Conservation (phyloP, 495 filamentous ascomycete genomes). For the Emericellopsis terricola region DNA sequence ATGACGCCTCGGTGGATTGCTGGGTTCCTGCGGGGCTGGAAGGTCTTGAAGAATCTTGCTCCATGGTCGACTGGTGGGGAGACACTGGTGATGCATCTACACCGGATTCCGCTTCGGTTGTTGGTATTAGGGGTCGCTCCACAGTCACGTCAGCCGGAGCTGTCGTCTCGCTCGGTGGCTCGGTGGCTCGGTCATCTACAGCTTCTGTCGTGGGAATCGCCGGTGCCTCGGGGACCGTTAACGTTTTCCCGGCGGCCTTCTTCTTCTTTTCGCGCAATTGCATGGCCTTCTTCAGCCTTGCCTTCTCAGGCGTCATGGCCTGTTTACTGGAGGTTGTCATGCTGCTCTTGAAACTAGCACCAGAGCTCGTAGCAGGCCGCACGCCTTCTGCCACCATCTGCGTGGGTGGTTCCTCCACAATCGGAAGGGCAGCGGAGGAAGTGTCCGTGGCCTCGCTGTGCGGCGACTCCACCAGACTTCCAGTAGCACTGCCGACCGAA, state of each 20-base stretch:
- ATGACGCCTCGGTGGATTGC: constrained; percentile 38
- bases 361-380: constrained; percentile 32
- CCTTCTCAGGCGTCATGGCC: constrained; percentile 73
- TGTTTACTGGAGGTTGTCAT: constrained; percentile 23
- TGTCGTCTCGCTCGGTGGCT: not conserved
- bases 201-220: constrained; percentile 4
- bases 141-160: not conserved
- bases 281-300: constrained; percentile 81
- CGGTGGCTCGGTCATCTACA: not conserved
- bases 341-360: constrained; percentile 27
- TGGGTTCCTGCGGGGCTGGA: no score
- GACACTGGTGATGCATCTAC: constrained; percentile 17
- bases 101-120: constrained; percentile 20
- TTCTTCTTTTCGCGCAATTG: constrained; percentile 69
- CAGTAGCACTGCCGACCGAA: constrained; percentile 11
- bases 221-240: not conserved
- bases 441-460: constrained; percentile 12
- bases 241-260: constrained; percentile 9
- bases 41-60: no score
- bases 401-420: constrained; percentile 11
- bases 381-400: constrained; percentile 15
- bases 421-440: constrained; percentile 4
- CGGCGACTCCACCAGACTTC: constrained; percentile 6
- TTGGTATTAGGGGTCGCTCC: constrained; percentile 6
- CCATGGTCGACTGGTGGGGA: constrained; percentile 9